Conservation (phyloP, 2,329 filamentous ascomycete species). For the Aspergillus novoparasiticus region DNA sequence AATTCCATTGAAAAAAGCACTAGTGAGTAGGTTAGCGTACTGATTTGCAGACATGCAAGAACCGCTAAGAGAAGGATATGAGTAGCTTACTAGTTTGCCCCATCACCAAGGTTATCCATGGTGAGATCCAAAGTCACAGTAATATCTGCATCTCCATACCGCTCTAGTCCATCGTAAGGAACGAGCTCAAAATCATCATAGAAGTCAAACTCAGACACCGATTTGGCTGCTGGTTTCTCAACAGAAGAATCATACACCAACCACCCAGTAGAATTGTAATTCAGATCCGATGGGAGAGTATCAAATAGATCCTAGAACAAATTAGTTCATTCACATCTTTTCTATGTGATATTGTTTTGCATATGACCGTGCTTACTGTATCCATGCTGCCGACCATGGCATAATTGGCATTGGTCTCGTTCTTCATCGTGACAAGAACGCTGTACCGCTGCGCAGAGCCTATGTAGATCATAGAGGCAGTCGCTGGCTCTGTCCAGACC, state of each 20-base stretch:
- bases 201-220: conserved; percentile 54
- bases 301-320: not conserved
- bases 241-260: conserved; percentile 63
- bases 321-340: no score
- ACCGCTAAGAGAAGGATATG: not conserved
- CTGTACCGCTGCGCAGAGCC: conserved; percentile 66
- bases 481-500: conserved; percentile 64
- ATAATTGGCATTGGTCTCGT: conserved; percentile 64
- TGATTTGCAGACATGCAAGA: no score
- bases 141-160: conserved; percentile 61
- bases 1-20: conserved; percentile 31
- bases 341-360: not conserved
- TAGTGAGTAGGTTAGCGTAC: not conserved
- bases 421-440: conserved; percentile 61
- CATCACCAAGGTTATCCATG: conserved; percentile 52
- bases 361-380: conserved; percentile 25
- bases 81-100: conserved; percentile 36
- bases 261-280: conserved; percentile 57
- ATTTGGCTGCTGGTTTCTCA: conserved; percentile 24
- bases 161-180: conserved; percentile 65
- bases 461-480: conserved; percentile 66
- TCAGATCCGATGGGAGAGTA: conserved; percentile 31
- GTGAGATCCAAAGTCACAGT: conserved; percentile 71
- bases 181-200: conserved; percentile 75
- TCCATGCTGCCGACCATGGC: conserved; percentile 52